phyloP scores from a whole-genome alignment of 140 eudicot species.

The Oenanthe javanica region DNA sequence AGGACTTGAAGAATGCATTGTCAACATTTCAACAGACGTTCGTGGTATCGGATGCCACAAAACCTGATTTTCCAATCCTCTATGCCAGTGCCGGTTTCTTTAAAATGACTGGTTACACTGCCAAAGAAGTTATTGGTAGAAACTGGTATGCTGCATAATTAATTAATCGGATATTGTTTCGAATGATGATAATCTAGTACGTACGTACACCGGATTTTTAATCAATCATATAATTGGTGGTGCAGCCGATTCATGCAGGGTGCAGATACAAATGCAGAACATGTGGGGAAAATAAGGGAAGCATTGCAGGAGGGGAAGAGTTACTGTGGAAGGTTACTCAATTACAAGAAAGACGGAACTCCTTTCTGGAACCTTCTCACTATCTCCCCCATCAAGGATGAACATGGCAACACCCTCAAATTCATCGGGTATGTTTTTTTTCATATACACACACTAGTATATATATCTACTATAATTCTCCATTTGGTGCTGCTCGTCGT shows the following conservation, averaged over 20 bases:
- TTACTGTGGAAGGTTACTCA: constrained; percentile 83
- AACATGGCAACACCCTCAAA: constrained; percentile 81
- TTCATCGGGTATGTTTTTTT: constrained; percentile 55
- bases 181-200: too few relatives aligned
- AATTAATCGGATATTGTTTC: too few relatives aligned
- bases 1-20: constrained; percentile 81
- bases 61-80: constrained; percentile 75
- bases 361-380: constrained; percentile 97
- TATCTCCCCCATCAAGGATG: constrained; percentile 94
- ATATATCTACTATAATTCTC: too few relatives aligned
- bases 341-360: constrained; percentile 92
- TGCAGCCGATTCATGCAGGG: constrained; percentile 92
- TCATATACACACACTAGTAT: not conserved
- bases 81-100: constrained; percentile 97
- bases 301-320: constrained; percentile 56
- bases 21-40: constrained; percentile 94
- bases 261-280: constrained; percentile 82
- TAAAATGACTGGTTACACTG: constrained; percentile 94
- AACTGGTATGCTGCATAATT: constrained; percentile 38
- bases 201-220: too few relatives aligned
- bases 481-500: too few relatives aligned
- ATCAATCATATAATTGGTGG: too few relatives aligned
- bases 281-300: constrained; percentile 86
- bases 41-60: constrained; percentile 94
- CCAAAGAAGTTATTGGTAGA: constrained; percentile 90